A percentile compares a stretch with the other conserved stretches of the same genome.
Evolutionary conservation across 1,284 basidiomycete genomes (phyloP).

Genomic region (Coriolopsis trogii): DNA sequence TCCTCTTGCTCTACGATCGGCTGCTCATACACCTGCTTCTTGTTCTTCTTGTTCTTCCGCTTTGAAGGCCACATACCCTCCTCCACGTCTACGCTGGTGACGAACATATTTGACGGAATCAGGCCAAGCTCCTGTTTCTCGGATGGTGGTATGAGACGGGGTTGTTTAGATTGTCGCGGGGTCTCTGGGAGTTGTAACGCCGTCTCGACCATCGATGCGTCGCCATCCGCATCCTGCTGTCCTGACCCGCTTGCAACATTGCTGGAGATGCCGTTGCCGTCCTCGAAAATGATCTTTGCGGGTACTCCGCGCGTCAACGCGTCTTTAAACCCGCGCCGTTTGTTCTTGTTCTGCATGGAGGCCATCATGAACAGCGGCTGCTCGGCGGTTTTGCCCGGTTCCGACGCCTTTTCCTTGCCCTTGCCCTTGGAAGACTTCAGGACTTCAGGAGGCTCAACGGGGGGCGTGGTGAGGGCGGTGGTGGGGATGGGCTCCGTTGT

Average conservation of each 20-base stretch:
- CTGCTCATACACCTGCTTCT: slow-evolving; percentile 10
- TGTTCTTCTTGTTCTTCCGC: slow-evolving; percentile 25
- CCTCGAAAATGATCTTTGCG: slow-evolving; percentile 62
- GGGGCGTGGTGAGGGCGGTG: background rate
- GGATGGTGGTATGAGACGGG: slow-evolving; percentile 64
- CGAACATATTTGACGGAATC: slow-evolving; percentile 64
- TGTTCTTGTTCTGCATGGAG: slow-evolving; percentile 73
- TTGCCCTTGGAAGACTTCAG: background rate
- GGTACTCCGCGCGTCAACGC: slow-evolving; percentile 50
- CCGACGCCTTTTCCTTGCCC: background rate
- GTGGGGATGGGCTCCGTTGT: slow-evolving; percentile 8
- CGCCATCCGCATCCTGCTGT: slow-evolving; percentile 15
- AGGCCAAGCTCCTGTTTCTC: slow-evolving; percentile 51
- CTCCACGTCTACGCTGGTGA: slow-evolving; percentile 71
- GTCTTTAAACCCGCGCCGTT: slow-evolving; percentile 66
- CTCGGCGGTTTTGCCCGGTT: background rate
- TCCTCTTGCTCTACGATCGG: slow-evolving; percentile 12
- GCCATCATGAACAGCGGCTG: slow-evolving; percentile 49
- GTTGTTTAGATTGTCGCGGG: slow-evolving; percentile 41
- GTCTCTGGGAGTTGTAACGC: slow-evolving; percentile 41
- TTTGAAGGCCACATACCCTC: slow-evolving; percentile 37
- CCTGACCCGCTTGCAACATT: background rate
- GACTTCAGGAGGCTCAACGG: background rate
- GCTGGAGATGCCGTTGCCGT: too few relatives aligned
- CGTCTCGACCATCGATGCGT: slow-evolving; percentile 7